Evolutionary conservation across 1,284 basidiomycete species (phyloP), one percentile per base, ranked within the genome.

Genomic region (Boletus mariae): DNA sequence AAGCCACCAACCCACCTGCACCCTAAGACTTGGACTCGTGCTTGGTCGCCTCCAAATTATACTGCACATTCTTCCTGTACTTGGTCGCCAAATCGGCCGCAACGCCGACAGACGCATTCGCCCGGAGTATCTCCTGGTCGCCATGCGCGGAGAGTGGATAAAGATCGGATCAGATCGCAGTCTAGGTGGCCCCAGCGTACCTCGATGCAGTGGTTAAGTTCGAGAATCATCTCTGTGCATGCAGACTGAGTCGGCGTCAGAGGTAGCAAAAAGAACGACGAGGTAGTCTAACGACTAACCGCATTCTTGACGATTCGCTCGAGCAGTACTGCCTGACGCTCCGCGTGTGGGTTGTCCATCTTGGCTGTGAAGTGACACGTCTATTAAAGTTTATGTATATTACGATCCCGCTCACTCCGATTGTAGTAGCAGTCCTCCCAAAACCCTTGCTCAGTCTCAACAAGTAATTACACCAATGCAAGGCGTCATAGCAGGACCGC

Each of bases 281-380:
- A 1, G 11, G 45, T 20, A 28, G 52, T 20, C 20, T 20, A 20
- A 49, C 50, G 5, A 72, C 87, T 63, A 59, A 94, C 92, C 10
- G 90, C 84, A 62, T 93, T 96, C 72, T 94, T 94, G 38, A 94
- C 77, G 59, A 97, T 95, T 28, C 94, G 82, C 63, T 94, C 92
- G 3, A 96, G 78, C 32, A 96, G 79, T 37, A 94, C 84, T 32
- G 90, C 91, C 68, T 97, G 94, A 56, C 91, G 80, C 70, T 94
- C 92, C 57, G 93, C 91, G 66, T 96, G 91, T 26, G 90, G 92
- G 68, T 93, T 94, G 72, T 94, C 90, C 92, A 94, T 94, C 47
- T 45, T 37, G 13, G 32, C 23, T 11, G 23, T 45, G 20, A 37
- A 8, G 15, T 13, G 12, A 4, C 32, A 34, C 31, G 25, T 1